A percentile compares a stretch with the other conserved stretches of the same genome.
These are phyloP conservation scores for Penicillium turbatum DNA, from an alignment of 495 filamentous ascomycete species.

Conservation along the genomic window DNA sequence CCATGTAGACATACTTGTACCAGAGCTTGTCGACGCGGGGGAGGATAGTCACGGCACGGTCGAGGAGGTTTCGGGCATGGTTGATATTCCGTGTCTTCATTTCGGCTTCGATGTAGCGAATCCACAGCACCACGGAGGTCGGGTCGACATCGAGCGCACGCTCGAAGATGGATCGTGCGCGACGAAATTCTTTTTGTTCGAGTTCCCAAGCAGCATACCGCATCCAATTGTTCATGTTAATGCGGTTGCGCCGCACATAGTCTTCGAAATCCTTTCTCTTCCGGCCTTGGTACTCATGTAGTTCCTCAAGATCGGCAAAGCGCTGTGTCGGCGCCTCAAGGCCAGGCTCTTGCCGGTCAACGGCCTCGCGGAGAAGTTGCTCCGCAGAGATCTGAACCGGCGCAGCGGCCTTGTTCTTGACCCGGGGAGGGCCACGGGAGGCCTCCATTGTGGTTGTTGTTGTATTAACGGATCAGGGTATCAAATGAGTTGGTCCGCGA, in stretches of 20 bases:
- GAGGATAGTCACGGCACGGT: constrained; percentile 92
- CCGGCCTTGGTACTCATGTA: constrained; percentile 94
- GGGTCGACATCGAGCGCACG: constrained; percentile 88
- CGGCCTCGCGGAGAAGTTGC: constrained; percentile 95
- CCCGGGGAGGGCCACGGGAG: constrained; percentile 87
- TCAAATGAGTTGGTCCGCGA: not conserved
- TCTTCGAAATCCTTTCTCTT: constrained; percentile 97
- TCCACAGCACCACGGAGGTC: constrained; percentile 76
- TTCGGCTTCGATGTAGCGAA: constrained; percentile 92
- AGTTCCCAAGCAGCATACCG: constrained; percentile 96
- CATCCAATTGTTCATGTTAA: constrained; percentile 99
- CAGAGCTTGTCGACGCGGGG: constrained; percentile 92
- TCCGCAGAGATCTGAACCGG: constrained; percentile 90
- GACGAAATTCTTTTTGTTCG: constrained; percentile 96
- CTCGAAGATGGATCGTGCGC: constrained; percentile 94
- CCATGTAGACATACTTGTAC: constrained; percentile 99
- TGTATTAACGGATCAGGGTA: not conserved
- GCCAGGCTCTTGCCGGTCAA: constrained; percentile 89
- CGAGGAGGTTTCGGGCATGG: constrained; percentile 89
- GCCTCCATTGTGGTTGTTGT: constrained; percentile 66
- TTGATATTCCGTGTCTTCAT: constrained; percentile 97
- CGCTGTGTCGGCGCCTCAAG: constrained; percentile 89
- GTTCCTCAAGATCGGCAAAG: constrained; percentile 94
- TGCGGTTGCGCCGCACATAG: constrained; percentile 90
- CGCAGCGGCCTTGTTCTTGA: constrained; percentile 96